These are phyloP conservation scores for Aspergillus oerlinghausenensis DNA, from an alignment of 2,329 filamentous ascomycete species.

Conservation along the genomic window DNA sequence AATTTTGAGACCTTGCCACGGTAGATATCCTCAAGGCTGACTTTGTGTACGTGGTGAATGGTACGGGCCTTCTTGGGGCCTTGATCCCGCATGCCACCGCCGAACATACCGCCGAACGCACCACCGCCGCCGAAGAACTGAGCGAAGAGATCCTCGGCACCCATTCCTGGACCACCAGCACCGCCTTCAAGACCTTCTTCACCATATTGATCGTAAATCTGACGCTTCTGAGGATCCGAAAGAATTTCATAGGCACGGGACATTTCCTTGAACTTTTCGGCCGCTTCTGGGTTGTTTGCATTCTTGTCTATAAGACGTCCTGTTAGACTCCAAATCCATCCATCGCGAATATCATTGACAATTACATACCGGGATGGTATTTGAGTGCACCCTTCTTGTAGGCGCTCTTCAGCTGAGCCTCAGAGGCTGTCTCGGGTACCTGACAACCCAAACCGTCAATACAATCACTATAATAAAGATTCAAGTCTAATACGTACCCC, in stretches of 20 bases:
- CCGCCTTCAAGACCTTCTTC: conserved; percentile 89
- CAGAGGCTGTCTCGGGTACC: conserved; percentile 74
- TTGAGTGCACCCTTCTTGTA: conserved; percentile 91
- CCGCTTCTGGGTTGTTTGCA: conserved; percentile 82
- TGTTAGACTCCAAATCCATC: not conserved
- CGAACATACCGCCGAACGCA: conserved; percentile 72
- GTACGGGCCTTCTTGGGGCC: conserved; percentile 90
- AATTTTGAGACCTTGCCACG: conserved; percentile 96
- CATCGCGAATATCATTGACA: conserved; percentile 5
- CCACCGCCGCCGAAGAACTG: conserved; percentile 87
- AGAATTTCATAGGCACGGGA: conserved; percentile 95
- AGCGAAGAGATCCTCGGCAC: conserved; percentile 90
- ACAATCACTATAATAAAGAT: not conserved
- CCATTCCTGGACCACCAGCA: conserved; percentile 80
- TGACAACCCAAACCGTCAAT: conserved; percentile 39
- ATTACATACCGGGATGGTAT: conserved; percentile 77
- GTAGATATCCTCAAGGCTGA: conserved; percentile 96
- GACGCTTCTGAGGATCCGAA: conserved; percentile 85
- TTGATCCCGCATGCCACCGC: conserved; percentile 70
- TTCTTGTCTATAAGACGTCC: conserved; percentile 72
- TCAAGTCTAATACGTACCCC: conserved; percentile 36
- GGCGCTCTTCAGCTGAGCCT: conserved; percentile 85
- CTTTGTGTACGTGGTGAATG: conserved; percentile 98
- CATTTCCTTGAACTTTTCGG: conserved; percentile 98
- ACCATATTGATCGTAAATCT: conserved; percentile 94